Base-by-base conservation (phyloP, 768 basidiomycete genomes). In the Kwoniella botswanensis region DNA sequence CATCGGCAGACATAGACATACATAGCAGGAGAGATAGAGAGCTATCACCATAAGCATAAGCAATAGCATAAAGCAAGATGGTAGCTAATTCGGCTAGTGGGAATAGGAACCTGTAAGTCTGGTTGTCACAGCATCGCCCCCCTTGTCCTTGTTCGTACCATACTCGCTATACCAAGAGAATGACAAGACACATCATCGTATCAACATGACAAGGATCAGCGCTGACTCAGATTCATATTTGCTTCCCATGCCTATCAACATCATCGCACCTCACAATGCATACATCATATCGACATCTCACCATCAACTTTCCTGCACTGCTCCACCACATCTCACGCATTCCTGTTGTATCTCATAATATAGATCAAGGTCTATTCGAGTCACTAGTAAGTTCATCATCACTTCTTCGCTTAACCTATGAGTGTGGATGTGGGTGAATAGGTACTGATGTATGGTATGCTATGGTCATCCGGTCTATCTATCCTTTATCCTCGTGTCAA, bases 91-190 rank as follows among this genome's bases (percentile, higher is more conserved):
- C 68, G 29, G 68, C 68, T 46, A 60, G 60, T 55, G 68, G 52
- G 7, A 70, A 70, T 55, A 61, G 68, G 44, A 70, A 70, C 44
- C 50, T 70, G 68, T 70, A 44, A 57, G 68, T 65, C 22, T n/a
- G 13, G 29, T 24, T 21, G 52, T 63, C 26, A 52, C 5, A 50
- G 62, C 55, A 63, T 57, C 43, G 68, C 61, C 68, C 52, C 68
- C 67, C 56, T 53, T 58, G 29, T 56, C 44, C 15, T 44, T 52
- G 21, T 17, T 22, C 35, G 1, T 46, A 42, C 21, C 42, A 44
- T 11, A 10, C n/a, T 26, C 35, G 18, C 26, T n/a, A 29, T 61
- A 44, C 29, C n/a, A n/a, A 63, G 21, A 46, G n/a, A 7, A 24
- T 29, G 61, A 44, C 42, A 44, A 43, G n/a, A 11, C 24, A 13